These are phyloP conservation scores for Croton setiger DNA, from an alignment of 441 rosid species.

Conservation along the genomic window DNA sequence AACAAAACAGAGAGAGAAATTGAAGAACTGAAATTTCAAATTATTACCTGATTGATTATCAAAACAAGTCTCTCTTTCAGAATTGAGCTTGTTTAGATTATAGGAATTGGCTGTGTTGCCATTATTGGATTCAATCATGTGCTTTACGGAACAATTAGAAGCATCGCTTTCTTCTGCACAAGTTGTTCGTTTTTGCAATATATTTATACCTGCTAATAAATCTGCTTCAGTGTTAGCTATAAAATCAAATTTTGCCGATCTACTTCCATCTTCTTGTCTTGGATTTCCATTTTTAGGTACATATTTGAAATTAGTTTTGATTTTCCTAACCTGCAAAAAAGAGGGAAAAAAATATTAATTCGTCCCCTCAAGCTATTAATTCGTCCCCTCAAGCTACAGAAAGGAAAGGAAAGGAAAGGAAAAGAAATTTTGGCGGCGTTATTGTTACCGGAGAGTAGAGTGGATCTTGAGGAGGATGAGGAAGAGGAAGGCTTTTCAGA, in stretches of 20 bases:
- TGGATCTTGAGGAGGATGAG: slow-evolving; percentile 30
- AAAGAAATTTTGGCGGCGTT: background rate
- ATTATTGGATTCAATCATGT: background rate
- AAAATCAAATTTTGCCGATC: background rate
- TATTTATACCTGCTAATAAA: slow-evolving; percentile 1
- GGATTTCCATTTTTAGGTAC: background rate
- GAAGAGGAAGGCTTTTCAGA: slow-evolving; percentile 31
- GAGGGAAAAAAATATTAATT: background rate
- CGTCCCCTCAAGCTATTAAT: background rate
- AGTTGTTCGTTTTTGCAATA: background rate
- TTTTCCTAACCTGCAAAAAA: background rate
- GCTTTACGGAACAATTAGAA: background rate
- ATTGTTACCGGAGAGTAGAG: background rate
- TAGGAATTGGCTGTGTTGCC: background rate
- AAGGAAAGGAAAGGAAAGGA: background rate
- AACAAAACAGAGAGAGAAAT: background rate
- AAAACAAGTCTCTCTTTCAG: background rate
- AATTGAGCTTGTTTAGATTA: background rate
- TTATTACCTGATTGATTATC: background rate
- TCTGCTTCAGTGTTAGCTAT: slow-evolving; percentile 15
- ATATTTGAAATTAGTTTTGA: background rate
- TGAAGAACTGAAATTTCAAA: background rate
- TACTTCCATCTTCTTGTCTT: background rate
- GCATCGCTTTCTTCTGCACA: background rate
- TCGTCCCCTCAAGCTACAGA: background rate